Conservation (phyloP, 225 moss, liverwort and hornwort species). For the Sphagnum contortum region DNA sequence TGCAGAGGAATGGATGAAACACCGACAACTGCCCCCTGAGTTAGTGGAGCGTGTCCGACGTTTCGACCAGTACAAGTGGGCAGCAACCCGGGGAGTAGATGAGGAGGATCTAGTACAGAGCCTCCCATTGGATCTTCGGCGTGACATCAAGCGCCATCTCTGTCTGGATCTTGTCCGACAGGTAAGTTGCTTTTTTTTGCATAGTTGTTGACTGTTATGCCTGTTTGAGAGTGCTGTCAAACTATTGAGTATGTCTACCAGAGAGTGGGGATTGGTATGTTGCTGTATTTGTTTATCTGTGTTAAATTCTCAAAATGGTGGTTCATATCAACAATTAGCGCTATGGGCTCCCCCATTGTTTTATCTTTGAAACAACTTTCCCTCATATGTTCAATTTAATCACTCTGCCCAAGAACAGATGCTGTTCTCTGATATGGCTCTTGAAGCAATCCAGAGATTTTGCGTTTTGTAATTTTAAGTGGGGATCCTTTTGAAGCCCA, state of each 20-base stretch:
- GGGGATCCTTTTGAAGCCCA: no score
- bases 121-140: constrained; percentile 50
- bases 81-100: constrained; percentile 52
- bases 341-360: no score
- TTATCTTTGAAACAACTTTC: not conserved
- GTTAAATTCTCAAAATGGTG: not conserved
- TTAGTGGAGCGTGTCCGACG: constrained; percentile 41
- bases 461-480: no score
- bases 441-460: no score
- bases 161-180: constrained; percentile 50
- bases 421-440: no score
- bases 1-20: constrained; percentile 60
- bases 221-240: not conserved
- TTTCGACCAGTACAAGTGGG: constrained; percentile 58
- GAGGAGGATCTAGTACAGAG: constrained; percentile 53
- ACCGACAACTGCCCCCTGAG: constrained; percentile 33
- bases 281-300: not conserved
- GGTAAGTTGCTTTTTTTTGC: constrained; percentile 10
- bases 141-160: constrained; percentile 55
- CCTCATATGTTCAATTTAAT: not conserved
- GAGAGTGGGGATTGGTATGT: not conserved
- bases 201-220: not conserved
- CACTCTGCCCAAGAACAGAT: not conserved
- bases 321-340: not conserved
- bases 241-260: not conserved